These are phyloP conservation scores for Fusarium secorum DNA, from an alignment of 2,329 filamentous ascomycete species.

Conservation along the genomic window DNA sequence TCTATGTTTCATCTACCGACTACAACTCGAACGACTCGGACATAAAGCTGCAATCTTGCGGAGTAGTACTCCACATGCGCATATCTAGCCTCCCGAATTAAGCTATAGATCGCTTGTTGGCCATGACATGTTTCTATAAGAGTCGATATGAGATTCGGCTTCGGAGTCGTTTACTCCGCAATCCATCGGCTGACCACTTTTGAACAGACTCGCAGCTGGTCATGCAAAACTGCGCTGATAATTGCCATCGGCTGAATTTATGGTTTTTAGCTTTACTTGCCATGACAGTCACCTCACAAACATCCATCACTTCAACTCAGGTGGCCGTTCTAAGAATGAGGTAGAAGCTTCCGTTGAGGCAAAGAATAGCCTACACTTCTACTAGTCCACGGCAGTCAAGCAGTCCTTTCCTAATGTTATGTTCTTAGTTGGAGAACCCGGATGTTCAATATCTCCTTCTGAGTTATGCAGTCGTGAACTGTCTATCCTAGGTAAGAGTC, in stretches of 20 bases:
- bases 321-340: background rate
- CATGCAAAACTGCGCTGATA: background rate
- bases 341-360: background rate
- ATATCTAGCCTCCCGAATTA: background rate
- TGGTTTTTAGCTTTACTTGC: background rate
- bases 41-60: constrained; percentile 28
- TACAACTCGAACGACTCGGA: background rate
- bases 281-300: background rate
- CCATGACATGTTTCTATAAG: background rate
- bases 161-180: background rate
- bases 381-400: background rate
- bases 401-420: background rate
- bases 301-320: background rate
- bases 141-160: background rate
- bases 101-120: background rate
- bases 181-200: background rate
- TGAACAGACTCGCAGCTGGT: background rate
- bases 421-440: background rate
- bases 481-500: background rate
- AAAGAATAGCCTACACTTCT: background rate
- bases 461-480: background rate
- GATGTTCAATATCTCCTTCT: background rate
- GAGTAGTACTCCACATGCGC: constrained; percentile 16
- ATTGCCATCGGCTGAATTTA: background rate
- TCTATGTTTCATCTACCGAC: constrained; percentile 7